These are phyloP conservation scores for Microdochium paspali DNA, from an alignment of 2,329 filamentous ascomycete species.

Conservation along the genomic window DNA sequence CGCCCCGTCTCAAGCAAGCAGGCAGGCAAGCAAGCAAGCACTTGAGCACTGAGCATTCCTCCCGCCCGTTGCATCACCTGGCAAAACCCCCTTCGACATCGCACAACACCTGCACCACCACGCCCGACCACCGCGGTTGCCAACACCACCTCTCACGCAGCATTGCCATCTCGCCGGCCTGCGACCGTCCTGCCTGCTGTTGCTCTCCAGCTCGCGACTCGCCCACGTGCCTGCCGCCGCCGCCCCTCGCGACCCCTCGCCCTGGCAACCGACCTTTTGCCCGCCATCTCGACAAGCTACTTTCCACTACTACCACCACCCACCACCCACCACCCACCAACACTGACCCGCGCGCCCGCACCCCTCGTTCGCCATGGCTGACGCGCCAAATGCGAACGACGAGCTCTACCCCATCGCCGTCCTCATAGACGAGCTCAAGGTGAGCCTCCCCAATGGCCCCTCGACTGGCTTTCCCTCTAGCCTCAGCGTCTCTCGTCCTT, in stretches of 20 bases:
- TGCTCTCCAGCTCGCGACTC: background rate
- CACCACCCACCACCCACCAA: background rate
- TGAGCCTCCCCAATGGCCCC: slow-evolving; percentile 30
- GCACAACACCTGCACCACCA: slow-evolving; percentile 4
- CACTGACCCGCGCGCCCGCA: slow-evolving; percentile 1
- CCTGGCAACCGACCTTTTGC: background rate
- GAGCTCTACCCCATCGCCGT: slow-evolving; percentile 99
- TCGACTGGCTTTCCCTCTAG: background rate
- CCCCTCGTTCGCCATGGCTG: slow-evolving; percentile 61
- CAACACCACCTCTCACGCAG: background rate
- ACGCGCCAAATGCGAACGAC: slow-evolving; percentile 84
- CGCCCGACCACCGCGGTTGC: background rate
- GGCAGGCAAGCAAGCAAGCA: background rate
- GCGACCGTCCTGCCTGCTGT: background rate
- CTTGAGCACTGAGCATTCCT: too few species aligned
- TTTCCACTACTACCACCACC: too few species aligned
- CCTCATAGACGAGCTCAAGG: slow-evolving; percentile 98
- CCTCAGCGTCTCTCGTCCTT: slow-evolving; percentile 2
- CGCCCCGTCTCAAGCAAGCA: background rate
- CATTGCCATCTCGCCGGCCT: background rate
- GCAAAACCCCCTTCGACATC: slow-evolving; percentile 17
- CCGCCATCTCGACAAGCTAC: background rate
- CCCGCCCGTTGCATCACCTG: slow-evolving; percentile 17
- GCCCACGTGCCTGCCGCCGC: background rate
- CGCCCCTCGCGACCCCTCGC: background rate